Evolutionary conservation across 2,329 filamentous ascomycete species (phyloP).

Genomic region (Dryadomyces quercus-mongolicae): DNA sequence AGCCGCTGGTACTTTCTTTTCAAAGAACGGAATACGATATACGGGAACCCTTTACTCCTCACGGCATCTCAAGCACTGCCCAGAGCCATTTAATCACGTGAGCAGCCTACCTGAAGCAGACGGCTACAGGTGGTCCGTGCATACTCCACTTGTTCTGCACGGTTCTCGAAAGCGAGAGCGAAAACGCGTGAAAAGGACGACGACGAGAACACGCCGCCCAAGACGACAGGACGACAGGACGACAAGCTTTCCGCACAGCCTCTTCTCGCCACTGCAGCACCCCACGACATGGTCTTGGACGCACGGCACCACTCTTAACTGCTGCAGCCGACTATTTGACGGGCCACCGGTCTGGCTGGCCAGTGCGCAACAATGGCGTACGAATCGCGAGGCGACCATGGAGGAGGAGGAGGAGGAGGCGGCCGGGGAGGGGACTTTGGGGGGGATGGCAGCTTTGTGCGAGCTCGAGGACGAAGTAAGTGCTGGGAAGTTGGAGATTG

Average conservation of each 20-base stretch:
- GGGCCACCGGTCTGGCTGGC: slow-evolving; percentile 2
- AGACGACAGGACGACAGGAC: neutral
- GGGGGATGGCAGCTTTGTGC: slow-evolving; percentile 7
- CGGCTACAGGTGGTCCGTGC: neutral
- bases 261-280: neutral
- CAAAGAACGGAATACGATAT: too few species aligned
- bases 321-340: neutral
- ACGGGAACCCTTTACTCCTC: too few species aligned
- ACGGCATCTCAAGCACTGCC: too few species aligned
- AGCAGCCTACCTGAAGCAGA: neutral
- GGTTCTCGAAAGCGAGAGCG: neutral
- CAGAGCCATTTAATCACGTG: neutral
- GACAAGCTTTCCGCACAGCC: neutral
- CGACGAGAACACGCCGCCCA: neutral
- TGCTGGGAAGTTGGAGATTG: neutral
- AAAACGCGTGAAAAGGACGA: neutral
- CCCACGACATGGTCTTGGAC: neutral
- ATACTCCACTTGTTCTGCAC: neutral
- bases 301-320: neutral
- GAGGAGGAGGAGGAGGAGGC: slow-evolving; percentile 7
- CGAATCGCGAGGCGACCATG: slow-evolving; percentile 12
- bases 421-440: slow-evolving; percentile 7
- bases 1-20: too few species aligned
- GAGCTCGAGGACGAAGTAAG: slow-evolving; percentile 13
- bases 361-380: slow-evolving; percentile 13